Conservation (phyloP, 2,329 filamentous ascomycete species). For the Aspergillus sp. region DNA sequence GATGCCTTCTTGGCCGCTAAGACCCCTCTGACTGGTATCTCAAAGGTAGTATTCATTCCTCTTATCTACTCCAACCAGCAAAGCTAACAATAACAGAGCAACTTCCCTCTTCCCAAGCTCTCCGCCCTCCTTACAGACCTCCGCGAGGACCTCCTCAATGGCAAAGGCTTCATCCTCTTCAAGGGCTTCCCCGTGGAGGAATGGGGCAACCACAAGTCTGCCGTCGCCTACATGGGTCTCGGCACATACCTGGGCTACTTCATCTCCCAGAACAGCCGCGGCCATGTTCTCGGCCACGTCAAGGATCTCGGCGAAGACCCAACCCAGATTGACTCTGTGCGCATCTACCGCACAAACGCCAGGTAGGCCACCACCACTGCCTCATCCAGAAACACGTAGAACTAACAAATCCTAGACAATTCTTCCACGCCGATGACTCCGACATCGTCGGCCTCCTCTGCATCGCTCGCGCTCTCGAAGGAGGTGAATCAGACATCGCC, state of each 20-base stretch:
- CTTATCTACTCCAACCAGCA: neutral
- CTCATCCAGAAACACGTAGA: no score
- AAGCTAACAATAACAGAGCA: neutral
- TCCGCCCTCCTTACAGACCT: slow-evolving; percentile 54
- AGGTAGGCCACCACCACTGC: slow-evolving; percentile 39
- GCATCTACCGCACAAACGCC: slow-evolving; percentile 87
- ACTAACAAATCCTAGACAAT: slow-evolving; percentile 56
- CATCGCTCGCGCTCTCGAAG: slow-evolving; percentile 73
- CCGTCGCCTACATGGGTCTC: slow-evolving; percentile 84
- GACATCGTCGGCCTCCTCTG: slow-evolving; percentile 84
- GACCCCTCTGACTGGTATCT: slow-evolving; percentile 70
- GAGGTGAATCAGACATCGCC: slow-evolving; percentile 81
- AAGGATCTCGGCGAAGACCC: slow-evolving; percentile 85
- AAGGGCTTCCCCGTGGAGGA: slow-evolving; percentile 74
- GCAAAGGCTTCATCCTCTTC: slow-evolving; percentile 90
- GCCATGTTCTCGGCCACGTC: slow-evolving; percentile 84
- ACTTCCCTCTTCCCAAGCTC: slow-evolving; percentile 61
- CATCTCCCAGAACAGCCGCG: slow-evolving; percentile 78
- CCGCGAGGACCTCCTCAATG: slow-evolving; percentile 71
- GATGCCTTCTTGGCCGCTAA: slow-evolving; percentile 67
- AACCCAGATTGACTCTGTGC: slow-evolving; percentile 77
- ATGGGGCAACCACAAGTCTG: slow-evolving; percentile 79
- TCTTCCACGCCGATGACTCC: slow-evolving; percentile 80
- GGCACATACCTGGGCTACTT: slow-evolving; percentile 86
- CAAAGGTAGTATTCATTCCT: slow-evolving; percentile 52